These are phyloP conservation scores for Trichoderma sp. DNA, from an alignment of 2,329 filamentous ascomycete species.

Conservation along the genomic window DNA sequence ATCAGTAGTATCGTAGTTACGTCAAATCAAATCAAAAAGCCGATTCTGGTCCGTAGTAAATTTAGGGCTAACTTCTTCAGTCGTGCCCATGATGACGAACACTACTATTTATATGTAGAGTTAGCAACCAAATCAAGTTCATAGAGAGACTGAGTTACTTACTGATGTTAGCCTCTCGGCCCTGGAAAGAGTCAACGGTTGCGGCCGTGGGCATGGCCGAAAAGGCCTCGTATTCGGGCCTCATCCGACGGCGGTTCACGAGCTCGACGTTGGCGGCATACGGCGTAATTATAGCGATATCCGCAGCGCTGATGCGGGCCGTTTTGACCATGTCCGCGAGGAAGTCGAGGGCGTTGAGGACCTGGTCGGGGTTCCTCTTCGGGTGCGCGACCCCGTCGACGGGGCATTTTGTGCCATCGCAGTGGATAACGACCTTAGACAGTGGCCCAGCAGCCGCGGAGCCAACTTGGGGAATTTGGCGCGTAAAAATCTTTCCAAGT, in stretches of 20 bases:
- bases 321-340: background rate
- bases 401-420: background rate
- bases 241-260: background rate
- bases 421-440: constrained; percentile 24
- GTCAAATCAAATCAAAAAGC: background rate
- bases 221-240: background rate
- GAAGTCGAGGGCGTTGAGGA: background rate
- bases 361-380: background rate
- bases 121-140: background rate
- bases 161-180: background rate
- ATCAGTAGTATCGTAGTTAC: too few relatives aligned
- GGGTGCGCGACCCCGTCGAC: constrained; percentile 9
- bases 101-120: too few relatives aligned
- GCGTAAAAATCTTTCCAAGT: background rate
- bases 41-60: background rate
- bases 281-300: background rate
- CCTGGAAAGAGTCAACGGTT: background rate
- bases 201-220: background rate
- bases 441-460: background rate
- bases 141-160: background rate
- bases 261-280: background rate
- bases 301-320: fast-evolving
- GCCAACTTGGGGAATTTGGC: background rate
- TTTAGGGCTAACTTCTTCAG: background rate
- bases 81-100: background rate